Evolutionary conservation across 2,329 filamentous ascomycete species (phyloP), one percentile per base, ranked within the genome.

Genomic region (Zasmidium cellare): DNA sequence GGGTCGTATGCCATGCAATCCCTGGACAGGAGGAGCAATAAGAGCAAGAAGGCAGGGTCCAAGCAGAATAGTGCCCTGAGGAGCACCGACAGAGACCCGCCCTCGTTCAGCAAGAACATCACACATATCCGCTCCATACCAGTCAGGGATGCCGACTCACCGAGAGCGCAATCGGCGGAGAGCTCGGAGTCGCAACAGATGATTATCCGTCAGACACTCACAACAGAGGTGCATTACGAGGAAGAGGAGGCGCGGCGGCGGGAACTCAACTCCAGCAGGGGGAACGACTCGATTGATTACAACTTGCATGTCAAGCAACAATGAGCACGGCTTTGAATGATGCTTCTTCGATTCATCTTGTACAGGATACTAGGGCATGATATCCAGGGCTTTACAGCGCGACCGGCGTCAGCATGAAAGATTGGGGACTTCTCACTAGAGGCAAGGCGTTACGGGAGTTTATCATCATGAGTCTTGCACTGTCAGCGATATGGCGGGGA

Each of bases 171-270:
- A 9, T 63, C 65, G 12, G 49, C 44, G 9, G 58, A 51, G 14
- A 66, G 65, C 50, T 58, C 61, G 47, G 56, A 54, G 19, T 62
- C 58, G 18, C 51, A 57, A 23, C 64, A 59, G 46, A 64, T 66
- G 64, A 64, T 67, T 7, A 66, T 67, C 16, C 57, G 58, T n/a
- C 64, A 67, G 51, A 66, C 64, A 9, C 23, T 60, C 14, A 66
- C 63, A 2, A 59, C 55, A 7, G 63, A 65, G 45, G 57, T 65
- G 2, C 61, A 64, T 44, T 58, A 64, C 9, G 61, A 65, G 25
- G 53, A 53, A 16, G 54, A 51, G 7, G 49, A 58, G 23, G 41
- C 50, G 3, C 20, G 47, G 6, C 47, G 47, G n/a, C 7, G 24
- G n/a, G 47, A 49, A 9, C 47, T 28, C 20, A 18, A 24, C n/a